These are phyloP conservation scores for Cutaneotrichosporon cavernicola DNA, from an alignment of 1,284 basidiomycete genomes.

Conservation along the genomic window DNA sequence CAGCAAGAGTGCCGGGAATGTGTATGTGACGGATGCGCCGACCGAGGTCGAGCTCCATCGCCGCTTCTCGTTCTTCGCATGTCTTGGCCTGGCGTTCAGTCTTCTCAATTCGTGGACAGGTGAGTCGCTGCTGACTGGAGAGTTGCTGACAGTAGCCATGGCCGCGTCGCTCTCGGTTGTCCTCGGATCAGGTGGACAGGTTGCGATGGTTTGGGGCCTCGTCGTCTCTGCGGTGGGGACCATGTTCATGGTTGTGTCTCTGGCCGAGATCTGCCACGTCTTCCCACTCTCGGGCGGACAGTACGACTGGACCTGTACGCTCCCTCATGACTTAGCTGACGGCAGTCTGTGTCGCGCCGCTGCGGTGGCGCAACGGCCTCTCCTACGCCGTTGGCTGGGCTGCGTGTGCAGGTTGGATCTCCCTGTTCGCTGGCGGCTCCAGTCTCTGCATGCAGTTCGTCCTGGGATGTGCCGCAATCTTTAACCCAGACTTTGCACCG, in stretches of 20 bases:
- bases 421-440: conserved; percentile 44
- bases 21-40: conserved; percentile 1
- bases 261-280: conserved; percentile 28
- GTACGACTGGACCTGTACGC: conserved; percentile 40
- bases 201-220: conserved; percentile 47
- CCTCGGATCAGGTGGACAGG: conserved; percentile 43
- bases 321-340: neutral
- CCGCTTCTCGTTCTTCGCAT: conserved; percentile 26
- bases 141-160: conserved; percentile 20
- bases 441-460: conserved; percentile 34
- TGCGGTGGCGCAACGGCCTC: conserved; percentile 7
- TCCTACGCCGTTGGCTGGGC: conserved; percentile 20
- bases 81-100: conserved; percentile 26
- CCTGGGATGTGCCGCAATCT: conserved; percentile 26
- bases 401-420: conserved; percentile 45
- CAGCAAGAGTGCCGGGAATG: conserved; percentile 8
- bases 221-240: conserved; percentile 38
- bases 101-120: conserved; percentile 30
- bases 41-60: conserved; percentile 22
- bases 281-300: conserved; percentile 38
- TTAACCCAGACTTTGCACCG: conserved; percentile 10
- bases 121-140: conserved; percentile 1
- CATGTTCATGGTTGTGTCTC: conserved; percentile 30
- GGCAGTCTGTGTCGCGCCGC: conserved; percentile 23
- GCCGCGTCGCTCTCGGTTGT: conserved; percentile 25